Evolutionary conservation across 2,329 filamentous ascomycete species (phyloP).

Genomic region (Hansfordia pulvinata): DNA sequence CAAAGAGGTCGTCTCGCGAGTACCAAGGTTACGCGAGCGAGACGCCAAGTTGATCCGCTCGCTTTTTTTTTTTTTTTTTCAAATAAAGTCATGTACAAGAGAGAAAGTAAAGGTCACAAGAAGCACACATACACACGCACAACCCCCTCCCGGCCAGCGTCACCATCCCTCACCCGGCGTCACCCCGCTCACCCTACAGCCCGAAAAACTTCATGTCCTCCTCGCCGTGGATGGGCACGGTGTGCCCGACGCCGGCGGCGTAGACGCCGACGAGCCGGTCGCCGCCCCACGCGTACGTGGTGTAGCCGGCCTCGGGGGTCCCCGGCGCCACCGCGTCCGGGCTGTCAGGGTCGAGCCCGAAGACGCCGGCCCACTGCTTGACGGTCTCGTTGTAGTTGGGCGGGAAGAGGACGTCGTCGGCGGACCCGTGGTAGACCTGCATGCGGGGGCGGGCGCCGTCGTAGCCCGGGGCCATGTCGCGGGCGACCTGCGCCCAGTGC

Average conservation of each 20-base stretch:
- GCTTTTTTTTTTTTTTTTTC: too few species aligned
- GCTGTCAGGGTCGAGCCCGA: too few species aligned
- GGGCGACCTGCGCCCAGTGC: slow-evolving; percentile 33
- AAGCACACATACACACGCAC: slow-evolving; percentile 1
- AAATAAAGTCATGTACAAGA: too few species aligned
- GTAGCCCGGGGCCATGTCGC: slow-evolving; percentile 21
- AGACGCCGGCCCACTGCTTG: slow-evolving; percentile 23
- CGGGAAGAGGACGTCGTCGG: slow-evolving; percentile 16
- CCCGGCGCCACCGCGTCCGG: too few species aligned
- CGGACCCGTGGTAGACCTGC: slow-evolving; percentile 18
- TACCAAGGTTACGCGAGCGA: too few species aligned
- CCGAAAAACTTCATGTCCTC: slow-evolving; percentile 7
- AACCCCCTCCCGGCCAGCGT: background rate
- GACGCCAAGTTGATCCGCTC: too few species aligned
- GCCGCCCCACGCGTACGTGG: slow-evolving; percentile 5
- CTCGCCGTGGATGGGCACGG: slow-evolving; percentile 4
- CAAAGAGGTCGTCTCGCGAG: too few species aligned
- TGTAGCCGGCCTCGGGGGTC: slow-evolving; percentile 4
- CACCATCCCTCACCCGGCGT: background rate
- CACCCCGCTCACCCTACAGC: too few species aligned
- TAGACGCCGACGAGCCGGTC: slow-evolving; percentile 5
- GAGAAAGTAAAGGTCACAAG: too few species aligned
- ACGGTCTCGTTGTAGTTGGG: slow-evolving; percentile 17
- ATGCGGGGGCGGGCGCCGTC: slow-evolving; percentile 16
- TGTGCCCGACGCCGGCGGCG: slow-evolving; percentile 4